phyloP scores from a whole-genome alignment of 2,329 filamentous ascomycete species.

The Claviceps digitariae region DNA sequence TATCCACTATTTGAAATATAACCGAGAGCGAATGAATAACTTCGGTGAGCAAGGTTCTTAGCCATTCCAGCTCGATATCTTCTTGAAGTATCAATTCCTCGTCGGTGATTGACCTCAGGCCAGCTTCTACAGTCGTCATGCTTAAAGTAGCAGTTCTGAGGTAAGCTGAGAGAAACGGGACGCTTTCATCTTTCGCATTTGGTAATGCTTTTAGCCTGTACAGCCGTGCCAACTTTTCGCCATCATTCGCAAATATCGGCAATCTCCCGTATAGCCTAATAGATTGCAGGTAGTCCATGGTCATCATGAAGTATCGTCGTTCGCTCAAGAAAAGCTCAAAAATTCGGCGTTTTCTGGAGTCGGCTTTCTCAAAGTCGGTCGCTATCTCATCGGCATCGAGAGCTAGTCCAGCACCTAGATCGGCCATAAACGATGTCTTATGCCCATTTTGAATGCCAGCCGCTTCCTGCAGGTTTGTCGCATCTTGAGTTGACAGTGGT shows the following conservation, averaged over 20 bases:
- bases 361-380: conserved; percentile 46
- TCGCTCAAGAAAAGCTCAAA: conserved; percentile 60
- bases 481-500: conserved; percentile 65
- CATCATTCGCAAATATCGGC: conserved; percentile 19
- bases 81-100: conserved; percentile 35
- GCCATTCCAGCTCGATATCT: conserved; percentile 44
- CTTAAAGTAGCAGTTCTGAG: conserved; percentile 32
- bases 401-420: conserved; percentile 32
- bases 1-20: conserved; percentile 57
- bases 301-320: conserved; percentile 52
- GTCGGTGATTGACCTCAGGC: conserved; percentile 37
- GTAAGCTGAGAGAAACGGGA: conserved; percentile 34
- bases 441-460: conserved; percentile 50
- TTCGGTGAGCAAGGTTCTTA: conserved; percentile 52
- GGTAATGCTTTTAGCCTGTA: conserved; percentile 16
- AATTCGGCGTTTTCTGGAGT: conserved; percentile 52
- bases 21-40: conserved; percentile 61
- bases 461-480: conserved; percentile 61
- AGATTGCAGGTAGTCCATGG: conserved; percentile 41
- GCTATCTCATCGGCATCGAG: conserved; percentile 41
- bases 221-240: conserved; percentile 15
- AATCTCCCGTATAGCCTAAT: conserved; percentile 29
- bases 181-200: conserved; percentile 23
- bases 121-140: conserved; percentile 34
- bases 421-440: conserved; percentile 41